Conservation (phyloP, 495 filamentous ascomycete genomes). For the Tuber aestivum region DNA sequence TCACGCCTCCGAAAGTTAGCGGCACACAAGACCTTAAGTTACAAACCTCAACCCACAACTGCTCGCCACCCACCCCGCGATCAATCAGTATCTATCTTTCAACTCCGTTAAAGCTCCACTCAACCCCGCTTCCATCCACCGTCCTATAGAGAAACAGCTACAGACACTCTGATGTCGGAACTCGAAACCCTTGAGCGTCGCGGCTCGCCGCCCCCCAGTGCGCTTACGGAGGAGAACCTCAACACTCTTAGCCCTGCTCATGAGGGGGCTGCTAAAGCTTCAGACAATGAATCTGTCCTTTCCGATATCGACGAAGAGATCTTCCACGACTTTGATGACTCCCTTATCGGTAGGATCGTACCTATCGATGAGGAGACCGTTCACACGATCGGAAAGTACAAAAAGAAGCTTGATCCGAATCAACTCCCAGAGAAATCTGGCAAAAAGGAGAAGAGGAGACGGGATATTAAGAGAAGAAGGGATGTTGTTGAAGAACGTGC, state of each 20-base stretch:
- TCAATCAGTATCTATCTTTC: background rate
- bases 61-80: background rate
- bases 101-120: background rate
- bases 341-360: conserved; percentile 57
- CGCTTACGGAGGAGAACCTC: conserved; percentile 36
- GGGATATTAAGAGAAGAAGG: conserved; percentile 61
- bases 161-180: conserved; percentile 47
- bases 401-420: conserved; percentile 59
- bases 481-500: conserved; percentile 52
- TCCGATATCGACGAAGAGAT: conserved; percentile 94
- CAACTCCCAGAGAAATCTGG: conserved; percentile 58
- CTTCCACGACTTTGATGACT: conserved; percentile 83
- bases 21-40: background rate
- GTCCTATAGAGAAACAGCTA: background rate
- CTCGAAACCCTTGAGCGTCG: conserved; percentile 40
- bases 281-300: conserved; percentile 75
- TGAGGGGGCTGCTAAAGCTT: conserved; percentile 47
- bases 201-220: conserved; percentile 19
- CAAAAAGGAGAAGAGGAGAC: conserved; percentile 64
- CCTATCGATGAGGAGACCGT: conserved; percentile 85
- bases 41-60: background rate
- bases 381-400: conserved; percentile 71
- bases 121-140: background rate
- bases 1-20: background rate
- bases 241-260: conserved; percentile 41